phyloP scores from a whole-genome alignment of 805 yeast genomes.

The Nakazawaea ishiwadae region DNA sequence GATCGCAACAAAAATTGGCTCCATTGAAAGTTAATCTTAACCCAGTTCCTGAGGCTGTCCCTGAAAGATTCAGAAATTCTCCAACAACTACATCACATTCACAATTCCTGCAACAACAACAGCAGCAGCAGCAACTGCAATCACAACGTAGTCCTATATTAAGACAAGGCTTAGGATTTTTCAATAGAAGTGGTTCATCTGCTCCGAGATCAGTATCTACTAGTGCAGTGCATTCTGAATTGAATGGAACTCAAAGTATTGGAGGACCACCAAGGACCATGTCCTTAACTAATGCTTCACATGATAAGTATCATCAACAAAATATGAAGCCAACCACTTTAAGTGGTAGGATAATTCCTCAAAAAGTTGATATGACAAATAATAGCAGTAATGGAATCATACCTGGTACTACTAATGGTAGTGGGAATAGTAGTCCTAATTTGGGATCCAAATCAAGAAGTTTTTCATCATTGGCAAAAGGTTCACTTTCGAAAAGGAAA shows the following conservation, averaged over 20 bases:
- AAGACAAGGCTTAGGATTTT: constrained; percentile 11
- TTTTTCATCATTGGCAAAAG: constrained; percentile 32
- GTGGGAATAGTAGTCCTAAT: constrained; percentile 20
- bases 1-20: constrained; percentile 1
- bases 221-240: constrained; percentile 10
- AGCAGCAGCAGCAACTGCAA: no score
- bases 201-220: constrained; percentile 11
- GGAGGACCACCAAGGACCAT: constrained; percentile 7
- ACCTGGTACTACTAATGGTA: background rate
- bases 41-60: constrained; percentile 13
- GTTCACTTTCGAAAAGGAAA: constrained; percentile 28
- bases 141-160: constrained; percentile 12
- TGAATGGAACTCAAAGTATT: no score
- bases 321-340: constrained; percentile 28
- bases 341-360: constrained; percentile 42
- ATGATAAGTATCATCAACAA: constrained; percentile 30
- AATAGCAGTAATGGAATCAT: constrained; percentile 12
- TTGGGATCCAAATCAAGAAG: constrained; percentile 42
- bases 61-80: constrained; percentile 13
- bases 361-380: constrained; percentile 32
- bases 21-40: constrained; percentile 9
- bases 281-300: constrained; percentile 14
- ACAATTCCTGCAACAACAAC: background rate
- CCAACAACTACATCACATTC: constrained; percentile 2
- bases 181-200: constrained; percentile 7